A percentile compares a stretch with the other conserved stretches of the same genome.
Evolutionary conservation across 441 rosid genomes (phyloP).

Genomic region (Pelargonium citronellum): DNA sequence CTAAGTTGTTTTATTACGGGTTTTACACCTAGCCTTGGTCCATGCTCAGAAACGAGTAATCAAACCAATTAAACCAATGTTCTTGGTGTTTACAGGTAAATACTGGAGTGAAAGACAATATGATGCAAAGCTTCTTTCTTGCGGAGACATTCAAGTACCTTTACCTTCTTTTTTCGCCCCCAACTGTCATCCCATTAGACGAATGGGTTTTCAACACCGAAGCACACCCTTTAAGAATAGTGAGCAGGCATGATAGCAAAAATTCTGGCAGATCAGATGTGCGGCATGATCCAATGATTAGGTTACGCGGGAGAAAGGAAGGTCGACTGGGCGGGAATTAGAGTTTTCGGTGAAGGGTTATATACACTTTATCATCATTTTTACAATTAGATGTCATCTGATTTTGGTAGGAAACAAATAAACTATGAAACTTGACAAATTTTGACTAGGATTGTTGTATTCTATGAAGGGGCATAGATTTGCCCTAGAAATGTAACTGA

Average conservation of each 20-base stretch:
- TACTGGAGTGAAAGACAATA: constrained; percentile 78
- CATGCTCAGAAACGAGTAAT: not conserved
- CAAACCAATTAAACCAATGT: not conserved
- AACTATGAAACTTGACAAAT: too few relatives aligned
- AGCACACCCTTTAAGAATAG: constrained; percentile 81
- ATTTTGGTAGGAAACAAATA: too few relatives aligned
- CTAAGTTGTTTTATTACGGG: too few relatives aligned
- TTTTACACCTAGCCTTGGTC: not conserved
- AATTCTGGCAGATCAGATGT: too few relatives aligned
- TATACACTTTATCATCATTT: too few relatives aligned
- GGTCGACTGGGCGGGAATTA: constrained; percentile 20
- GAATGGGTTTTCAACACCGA: constrained; percentile 99
- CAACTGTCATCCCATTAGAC: constrained; percentile 68
- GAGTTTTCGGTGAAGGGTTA: too few relatives aligned
- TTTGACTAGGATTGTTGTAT: too few relatives aligned
- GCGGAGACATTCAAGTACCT: constrained; percentile 95
- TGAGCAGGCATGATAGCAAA: constrained; percentile 26
- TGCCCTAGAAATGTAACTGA: too few relatives aligned
- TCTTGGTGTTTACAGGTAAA: constrained; percentile 51
- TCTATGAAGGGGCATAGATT: too few relatives aligned
- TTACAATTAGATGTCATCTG: too few relatives aligned
- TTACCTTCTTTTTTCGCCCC: constrained; percentile 81
- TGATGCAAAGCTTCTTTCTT: constrained; percentile 95
- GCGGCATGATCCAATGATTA: constrained; percentile 10
- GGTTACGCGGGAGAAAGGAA: constrained; percentile 33